Conservation (phyloP, 768 basidiomycete species). For the Podaxis sp. region DNA sequence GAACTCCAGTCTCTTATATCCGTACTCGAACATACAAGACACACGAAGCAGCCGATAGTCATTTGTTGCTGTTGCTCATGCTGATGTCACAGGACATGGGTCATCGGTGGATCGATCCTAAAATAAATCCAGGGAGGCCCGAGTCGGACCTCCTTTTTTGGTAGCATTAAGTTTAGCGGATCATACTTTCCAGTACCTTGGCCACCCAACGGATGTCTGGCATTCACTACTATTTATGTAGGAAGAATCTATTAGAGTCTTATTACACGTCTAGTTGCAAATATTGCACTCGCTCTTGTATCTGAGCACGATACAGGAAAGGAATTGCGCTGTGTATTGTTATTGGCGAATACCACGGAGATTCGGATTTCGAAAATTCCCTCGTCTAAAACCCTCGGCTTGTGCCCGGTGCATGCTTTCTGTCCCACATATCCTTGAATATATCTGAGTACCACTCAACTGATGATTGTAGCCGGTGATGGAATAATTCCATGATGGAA, state of each 20-base stretch:
- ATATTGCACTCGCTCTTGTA: neutral
- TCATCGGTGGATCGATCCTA: neutral
- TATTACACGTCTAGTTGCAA: neutral
- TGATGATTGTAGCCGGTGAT: neutral
- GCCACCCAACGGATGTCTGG: neutral
- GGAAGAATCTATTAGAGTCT: neutral
- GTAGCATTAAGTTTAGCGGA: neutral
- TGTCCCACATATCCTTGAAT: neutral
- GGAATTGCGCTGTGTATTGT: neutral
- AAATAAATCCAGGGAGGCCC: slow-evolving; percentile 3
- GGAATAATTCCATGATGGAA: neutral
- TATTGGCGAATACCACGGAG: neutral
- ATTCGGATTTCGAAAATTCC: neutral
- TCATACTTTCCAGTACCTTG: neutral
- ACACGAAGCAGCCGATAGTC: neutral
- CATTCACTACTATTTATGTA: neutral
- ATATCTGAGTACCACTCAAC: neutral
- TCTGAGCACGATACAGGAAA: too few species aligned
- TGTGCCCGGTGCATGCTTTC: neutral
- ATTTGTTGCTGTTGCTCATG: neutral
- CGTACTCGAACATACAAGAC: neutral
- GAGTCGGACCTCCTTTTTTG: slow-evolving; percentile 1
- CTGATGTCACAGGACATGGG: neutral
- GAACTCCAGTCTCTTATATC: neutral
- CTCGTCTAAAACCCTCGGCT: neutral